Conservation (phyloP, 441 rosid species). For the Cnidoscolus chayamansa region DNA sequence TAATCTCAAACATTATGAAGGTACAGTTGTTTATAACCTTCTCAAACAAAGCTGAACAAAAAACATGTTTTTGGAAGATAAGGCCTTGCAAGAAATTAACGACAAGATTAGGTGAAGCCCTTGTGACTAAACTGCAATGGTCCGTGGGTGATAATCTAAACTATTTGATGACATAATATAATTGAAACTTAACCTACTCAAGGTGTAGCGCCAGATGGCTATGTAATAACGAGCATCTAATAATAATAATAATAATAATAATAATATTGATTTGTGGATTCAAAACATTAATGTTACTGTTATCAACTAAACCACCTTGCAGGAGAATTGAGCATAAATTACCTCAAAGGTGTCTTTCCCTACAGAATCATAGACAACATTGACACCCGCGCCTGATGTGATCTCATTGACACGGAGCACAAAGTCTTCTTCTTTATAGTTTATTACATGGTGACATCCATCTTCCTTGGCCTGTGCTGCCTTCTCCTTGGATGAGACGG, state of each 20-base stretch:
- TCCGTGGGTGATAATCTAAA: not conserved
- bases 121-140: not conserved
- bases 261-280: not conserved
- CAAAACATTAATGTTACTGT: not conserved
- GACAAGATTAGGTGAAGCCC: not conserved
- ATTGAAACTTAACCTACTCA: not conserved
- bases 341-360: slow-evolving; percentile 90
- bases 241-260: too few relatives aligned
- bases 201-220: not conserved
- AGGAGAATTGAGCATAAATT: slow-evolving; percentile 17
- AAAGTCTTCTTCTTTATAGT: slow-evolving; percentile 74
- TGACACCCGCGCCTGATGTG: slow-evolving; percentile 74
- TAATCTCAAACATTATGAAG: not conserved
- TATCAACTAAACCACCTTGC: not conserved
- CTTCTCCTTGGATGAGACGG: slow-evolving; percentile 80
- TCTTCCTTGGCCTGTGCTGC: slow-evolving; percentile 88
- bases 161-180: not conserved
- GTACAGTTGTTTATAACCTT: not conserved
- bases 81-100: not conserved
- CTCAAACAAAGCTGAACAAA: not conserved
- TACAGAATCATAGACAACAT: slow-evolving; percentile 87
- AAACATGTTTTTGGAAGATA: not conserved
- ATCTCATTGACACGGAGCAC: slow-evolving; percentile 66
- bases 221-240: not conserved
- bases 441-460: slow-evolving; percentile 80